These are phyloP conservation scores for Leccinum subspadiceum DNA, from an alignment of 1,284 basidiomycete genomes.

Conservation along the genomic window DNA sequence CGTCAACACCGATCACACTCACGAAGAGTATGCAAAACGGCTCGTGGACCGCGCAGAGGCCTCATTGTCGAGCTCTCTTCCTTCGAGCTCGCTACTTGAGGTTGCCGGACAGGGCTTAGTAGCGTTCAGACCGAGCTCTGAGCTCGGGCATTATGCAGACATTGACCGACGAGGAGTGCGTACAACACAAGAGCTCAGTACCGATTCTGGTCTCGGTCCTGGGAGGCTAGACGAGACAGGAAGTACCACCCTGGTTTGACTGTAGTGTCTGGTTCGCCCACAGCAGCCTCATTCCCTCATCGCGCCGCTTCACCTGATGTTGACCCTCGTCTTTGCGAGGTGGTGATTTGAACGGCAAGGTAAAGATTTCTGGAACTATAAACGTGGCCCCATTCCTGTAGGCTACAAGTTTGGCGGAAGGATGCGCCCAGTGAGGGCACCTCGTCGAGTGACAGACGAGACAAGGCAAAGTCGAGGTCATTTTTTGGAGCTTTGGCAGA, in stretches of 20 bases:
- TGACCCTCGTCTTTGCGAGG: slow-evolving; percentile 31
- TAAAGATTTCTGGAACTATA: slow-evolving; percentile 88
- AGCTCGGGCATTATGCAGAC: slow-evolving; percentile 76
- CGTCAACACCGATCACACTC: too few relatives aligned
- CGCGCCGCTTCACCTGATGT: slow-evolving; percentile 63
- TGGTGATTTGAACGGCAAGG: slow-evolving; percentile 49
- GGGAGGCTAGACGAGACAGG: slow-evolving; percentile 46
- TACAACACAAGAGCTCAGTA: slow-evolving; percentile 42
- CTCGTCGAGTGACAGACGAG: slow-evolving; percentile 61
- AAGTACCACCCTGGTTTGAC: slow-evolving; percentile 57
- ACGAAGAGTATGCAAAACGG: slow-evolving; percentile 38
- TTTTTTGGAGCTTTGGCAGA: slow-evolving; percentile 81
- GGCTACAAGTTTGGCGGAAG: slow-evolving; percentile 87
- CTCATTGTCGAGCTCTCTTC: slow-evolving; percentile 58
- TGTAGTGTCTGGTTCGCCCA: slow-evolving; percentile 46
- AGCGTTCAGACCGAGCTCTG: slow-evolving; percentile 65
- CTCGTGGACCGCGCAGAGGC: slow-evolving; percentile 49
- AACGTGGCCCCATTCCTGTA: slow-evolving; percentile 83
- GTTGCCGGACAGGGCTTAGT: slow-evolving; percentile 38
- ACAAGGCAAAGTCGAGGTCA: slow-evolving; percentile 85
- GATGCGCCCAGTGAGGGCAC: slow-evolving; percentile 51
- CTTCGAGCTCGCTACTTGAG: slow-evolving; percentile 45
- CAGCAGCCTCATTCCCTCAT: slow-evolving; percentile 41
- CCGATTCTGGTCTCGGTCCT: slow-evolving; percentile 51
- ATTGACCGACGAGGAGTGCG: slow-evolving; percentile 37